Base-by-base conservation (phyloP, 2,329 filamentous ascomycete genomes). In the Pleurostoma richardsiae region DNA sequence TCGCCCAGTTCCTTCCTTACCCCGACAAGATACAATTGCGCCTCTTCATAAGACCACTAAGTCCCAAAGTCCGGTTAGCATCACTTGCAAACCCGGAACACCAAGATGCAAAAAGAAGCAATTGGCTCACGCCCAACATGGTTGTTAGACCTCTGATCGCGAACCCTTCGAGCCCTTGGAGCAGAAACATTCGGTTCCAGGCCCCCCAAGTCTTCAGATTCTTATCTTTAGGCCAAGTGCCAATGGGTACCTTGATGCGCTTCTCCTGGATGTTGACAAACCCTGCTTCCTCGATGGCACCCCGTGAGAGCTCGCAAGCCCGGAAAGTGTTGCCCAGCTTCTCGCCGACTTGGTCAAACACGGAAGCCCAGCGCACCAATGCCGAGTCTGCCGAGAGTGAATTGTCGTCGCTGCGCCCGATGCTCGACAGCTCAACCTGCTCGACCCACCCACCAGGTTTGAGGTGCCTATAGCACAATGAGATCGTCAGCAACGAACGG, bases 141-240 rank as follows among this genome's bases (percentile, higher is more conserved):
- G 59, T 58, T 5, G 56, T 62, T 7, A 65, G 60, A 4, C 64
- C 52, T n/a, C 52, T 53, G 41, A 60, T 58, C 29, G 60, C 63
- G 36, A 64, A 55, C 27, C 58, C 60, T 42, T 65, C 56, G 26
- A 64, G 49, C 2, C 60, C 61, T 30, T 65, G 65, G 4, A 66
- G 56, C 10, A 61, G 58, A 30, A 57, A 58, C 42, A 56, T 56
- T 19, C 19, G 19, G 19, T 19, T 19, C 19, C 19, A 19, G 19
- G 19, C 19, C 19, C 19, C 19, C 19, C 19, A 19, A 19, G 19
- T 19, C 19, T 19, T 19, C 19, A 19, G 19, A 19, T 19, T 19
- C 19, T 19, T 19, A 19, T 19, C 19, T 19, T 19, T 19, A 19
- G 19, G 19, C 19, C 19, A 19, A 19, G 19, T 19, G 19, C 19